Percentiles rank a stretch among this genome's conserved stretches.
Evolutionary conservation across 2,329 filamentous ascomycete species (phyloP).

Genomic region (Nannizzia gypsea): DNA sequence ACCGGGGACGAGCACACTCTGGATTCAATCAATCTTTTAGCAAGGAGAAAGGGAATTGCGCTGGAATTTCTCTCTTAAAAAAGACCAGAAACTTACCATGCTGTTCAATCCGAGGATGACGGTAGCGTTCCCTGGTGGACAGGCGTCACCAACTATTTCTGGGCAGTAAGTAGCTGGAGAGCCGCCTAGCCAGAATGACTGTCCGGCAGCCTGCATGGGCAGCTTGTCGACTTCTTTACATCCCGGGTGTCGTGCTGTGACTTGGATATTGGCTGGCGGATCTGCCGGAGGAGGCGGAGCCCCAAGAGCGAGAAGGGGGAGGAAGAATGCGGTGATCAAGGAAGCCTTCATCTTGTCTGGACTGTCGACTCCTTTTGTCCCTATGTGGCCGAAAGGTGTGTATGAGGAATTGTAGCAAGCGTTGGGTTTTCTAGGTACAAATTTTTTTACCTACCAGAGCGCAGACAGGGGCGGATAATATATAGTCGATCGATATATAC

Average conservation of each 20-base stretch:
- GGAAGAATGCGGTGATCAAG: conserved; percentile 5
- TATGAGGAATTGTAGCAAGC: no score
- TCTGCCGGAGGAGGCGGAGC: not conserved
- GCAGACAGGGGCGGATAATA: not conserved
- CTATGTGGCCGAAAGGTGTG: no score
- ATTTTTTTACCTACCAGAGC: no score
- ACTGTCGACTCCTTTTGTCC: not conserved
- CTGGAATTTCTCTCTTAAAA: not conserved
- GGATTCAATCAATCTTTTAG: conserved; percentile 7
- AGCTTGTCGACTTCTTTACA: conserved; percentile 33
- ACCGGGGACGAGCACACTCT: conserved; percentile 47
- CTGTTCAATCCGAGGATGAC: conserved; percentile 31
- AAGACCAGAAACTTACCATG: conserved; percentile 22
- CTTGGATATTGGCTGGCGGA: conserved; percentile 14
- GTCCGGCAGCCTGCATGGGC: conserved; percentile 37
- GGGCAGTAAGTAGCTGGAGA: conserved; percentile 42
- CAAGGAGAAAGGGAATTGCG: conserved; percentile 13
- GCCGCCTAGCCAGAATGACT: conserved; percentile 41
- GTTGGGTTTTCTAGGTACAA: no score
- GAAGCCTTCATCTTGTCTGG: conserved; percentile 7
- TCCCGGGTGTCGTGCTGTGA: conserved; percentile 18
- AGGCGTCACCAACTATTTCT: conserved; percentile 25
- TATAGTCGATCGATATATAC: not conserved
- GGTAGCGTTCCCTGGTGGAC: conserved; percentile 39
- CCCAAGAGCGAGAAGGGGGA: conserved; percentile 12